A percentile compares a stretch with the other conserved stretches of the same genome.
phyloP scores from a whole-genome alignment of 176 grass and related monocot genomes.

The Ensete glaucum region DNA sequence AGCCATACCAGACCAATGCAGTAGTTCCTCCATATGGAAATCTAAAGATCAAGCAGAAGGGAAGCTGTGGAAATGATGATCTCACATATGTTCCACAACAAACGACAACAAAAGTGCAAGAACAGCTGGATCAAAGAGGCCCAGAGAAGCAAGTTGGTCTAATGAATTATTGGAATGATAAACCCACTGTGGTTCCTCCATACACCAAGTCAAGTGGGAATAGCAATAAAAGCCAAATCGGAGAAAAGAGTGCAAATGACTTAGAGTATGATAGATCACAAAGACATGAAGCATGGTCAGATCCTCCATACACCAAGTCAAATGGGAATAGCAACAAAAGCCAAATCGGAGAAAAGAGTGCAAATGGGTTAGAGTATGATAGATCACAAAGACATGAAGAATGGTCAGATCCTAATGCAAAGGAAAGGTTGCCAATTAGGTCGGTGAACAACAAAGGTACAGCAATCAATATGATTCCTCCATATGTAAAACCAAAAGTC shows the following conservation, averaged over 20 bases:
- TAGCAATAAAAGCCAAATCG: slow-evolving; percentile 8
- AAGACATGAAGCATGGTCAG: slow-evolving; percentile 1
- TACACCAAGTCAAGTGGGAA: slow-evolving; percentile 21
- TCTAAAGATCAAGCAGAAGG: background rate
- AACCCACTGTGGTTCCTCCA: slow-evolving; percentile 22
- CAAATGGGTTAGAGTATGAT: background rate
- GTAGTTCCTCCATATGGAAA: background rate
- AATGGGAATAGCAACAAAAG: slow-evolving; percentile 20
- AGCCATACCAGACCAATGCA: background rate
- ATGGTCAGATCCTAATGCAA: slow-evolving; percentile 10
- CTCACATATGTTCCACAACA: background rate
- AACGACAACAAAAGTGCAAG: slow-evolving; percentile 2
- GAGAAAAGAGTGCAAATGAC: background rate
- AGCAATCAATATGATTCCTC: slow-evolving; percentile 39
- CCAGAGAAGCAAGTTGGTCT: slow-evolving; percentile 33
- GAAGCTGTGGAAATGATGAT: background rate
- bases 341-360: background rate
- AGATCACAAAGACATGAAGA: background rate
- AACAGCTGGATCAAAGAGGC: slow-evolving; percentile 1
- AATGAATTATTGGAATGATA: slow-evolving; percentile 29
- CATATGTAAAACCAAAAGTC: slow-evolving; percentile 63
- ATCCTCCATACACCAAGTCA: slow-evolving; percentile 4
- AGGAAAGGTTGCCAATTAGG: slow-evolving; percentile 30
- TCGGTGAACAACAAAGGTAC: slow-evolving; percentile 19
- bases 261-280: background rate